phyloP scores from a whole-genome alignment of 495 filamentous ascomycete species.

The Pseudoneurospora amorphoporcata region DNA sequence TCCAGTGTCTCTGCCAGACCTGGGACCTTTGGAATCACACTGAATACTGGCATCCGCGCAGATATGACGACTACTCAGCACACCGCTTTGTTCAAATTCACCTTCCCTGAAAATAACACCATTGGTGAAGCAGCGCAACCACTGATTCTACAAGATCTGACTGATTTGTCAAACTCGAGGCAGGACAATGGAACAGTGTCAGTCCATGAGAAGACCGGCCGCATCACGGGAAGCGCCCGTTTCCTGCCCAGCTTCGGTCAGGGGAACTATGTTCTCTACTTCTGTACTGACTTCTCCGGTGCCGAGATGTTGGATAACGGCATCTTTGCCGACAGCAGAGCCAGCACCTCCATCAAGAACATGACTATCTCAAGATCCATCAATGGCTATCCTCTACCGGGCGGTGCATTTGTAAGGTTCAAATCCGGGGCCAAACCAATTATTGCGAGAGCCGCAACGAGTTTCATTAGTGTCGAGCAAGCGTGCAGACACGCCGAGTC shows the following conservation, averaged over 20 bases:
- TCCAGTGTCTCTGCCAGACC: slow-evolving; percentile 48
- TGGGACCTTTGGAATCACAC: slow-evolving; percentile 54
- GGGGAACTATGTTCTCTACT: slow-evolving; percentile 48
- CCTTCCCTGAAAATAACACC: slow-evolving; percentile 38
- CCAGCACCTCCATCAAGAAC: slow-evolving; percentile 41
- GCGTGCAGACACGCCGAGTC: slow-evolving; percentile 58
- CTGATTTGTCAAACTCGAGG: slow-evolving; percentile 54
- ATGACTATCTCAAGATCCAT: slow-evolving; percentile 49
- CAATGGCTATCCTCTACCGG: slow-evolving; percentile 55
- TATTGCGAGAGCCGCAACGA: slow-evolving; percentile 54
- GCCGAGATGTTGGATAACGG: slow-evolving; percentile 53
- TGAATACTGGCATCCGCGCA: slow-evolving; percentile 47
- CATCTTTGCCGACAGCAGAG: slow-evolving; percentile 51
- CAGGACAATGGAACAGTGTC: slow-evolving; percentile 49
- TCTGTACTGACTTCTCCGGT: slow-evolving; percentile 64
- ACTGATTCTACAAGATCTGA: slow-evolving; percentile 54
- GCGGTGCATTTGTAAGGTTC: slow-evolving; percentile 18
- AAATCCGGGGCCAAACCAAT: slow-evolving; percentile 35
- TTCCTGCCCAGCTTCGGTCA: slow-evolving; percentile 63
- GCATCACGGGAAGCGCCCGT: slow-evolving; percentile 54
- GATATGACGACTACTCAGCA: slow-evolving; percentile 63
- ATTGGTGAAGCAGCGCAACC: slow-evolving; percentile 39
- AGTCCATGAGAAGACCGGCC: slow-evolving; percentile 43
- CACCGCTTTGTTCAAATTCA: slow-evolving; percentile 59
- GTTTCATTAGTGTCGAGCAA: slow-evolving; percentile 55